Conservation (phyloP, 169 alveolate species). For the Plasmodium cynomolgi region DNA sequence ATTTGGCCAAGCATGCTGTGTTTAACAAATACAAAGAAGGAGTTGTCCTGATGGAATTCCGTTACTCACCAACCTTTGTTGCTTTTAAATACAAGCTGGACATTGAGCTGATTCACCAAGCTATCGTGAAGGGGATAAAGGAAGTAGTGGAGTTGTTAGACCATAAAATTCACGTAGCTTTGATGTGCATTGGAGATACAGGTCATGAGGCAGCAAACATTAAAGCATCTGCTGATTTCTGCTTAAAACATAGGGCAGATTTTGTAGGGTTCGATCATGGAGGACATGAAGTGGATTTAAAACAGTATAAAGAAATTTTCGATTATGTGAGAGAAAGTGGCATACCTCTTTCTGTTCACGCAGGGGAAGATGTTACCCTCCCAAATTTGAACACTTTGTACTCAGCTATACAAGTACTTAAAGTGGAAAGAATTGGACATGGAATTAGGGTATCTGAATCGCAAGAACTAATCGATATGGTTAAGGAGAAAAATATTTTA, state of each 20-base stretch:
- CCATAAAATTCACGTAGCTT: conserved; percentile 32
- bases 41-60: conserved; percentile 75
- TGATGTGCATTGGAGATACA: conserved; percentile 69
- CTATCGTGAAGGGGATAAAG: conserved; percentile 69
- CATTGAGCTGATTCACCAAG: conserved; percentile 53
- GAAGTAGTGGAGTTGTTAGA: conserved; percentile 48
- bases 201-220: conserved; percentile 63
- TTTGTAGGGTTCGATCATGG: conserved; percentile 78
- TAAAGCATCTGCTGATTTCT: conserved; percentile 71
- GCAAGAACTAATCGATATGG: conserved; percentile 59
- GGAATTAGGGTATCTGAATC: conserved; percentile 77
- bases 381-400: conserved; percentile 74
- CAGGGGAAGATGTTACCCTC: conserved; percentile 75
- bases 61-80: conserved; percentile 75
- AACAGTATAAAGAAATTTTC: conserved; percentile 50
- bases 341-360: conserved; percentile 71
- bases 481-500: conserved; percentile 67
- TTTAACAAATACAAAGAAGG: conserved; percentile 77
- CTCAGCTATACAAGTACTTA: conserved; percentile 59
- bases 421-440: conserved; percentile 77
- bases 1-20: conserved; percentile 65
- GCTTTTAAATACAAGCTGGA: conserved; percentile 49
- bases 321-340: conserved; percentile 73
- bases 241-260: conserved; percentile 52
- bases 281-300: conserved; percentile 71